Evolutionary conservation across 176 grass and related monocot species (phyloP).

Genomic region (Thinopyrum elongatum): DNA sequence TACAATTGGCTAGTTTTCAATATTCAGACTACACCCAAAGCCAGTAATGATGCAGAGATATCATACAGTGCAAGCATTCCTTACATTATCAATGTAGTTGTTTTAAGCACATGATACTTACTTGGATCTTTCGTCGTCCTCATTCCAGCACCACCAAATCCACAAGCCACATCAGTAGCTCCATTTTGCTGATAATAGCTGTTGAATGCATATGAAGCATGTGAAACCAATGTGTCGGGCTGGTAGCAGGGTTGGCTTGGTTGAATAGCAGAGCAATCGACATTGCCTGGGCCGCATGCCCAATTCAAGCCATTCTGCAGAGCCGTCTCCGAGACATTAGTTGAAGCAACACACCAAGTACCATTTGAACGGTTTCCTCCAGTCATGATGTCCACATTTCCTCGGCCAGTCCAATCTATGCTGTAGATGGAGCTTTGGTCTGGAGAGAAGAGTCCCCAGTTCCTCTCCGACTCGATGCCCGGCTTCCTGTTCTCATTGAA

Average conservation of each 20-base stretch:
- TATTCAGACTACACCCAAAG: not conserved
- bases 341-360: conserved; percentile 86
- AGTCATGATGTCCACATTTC: conserved; percentile 82
- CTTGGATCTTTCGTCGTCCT: conserved; percentile 84
- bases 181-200: conserved; percentile 93
- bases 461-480: conserved; percentile 87
- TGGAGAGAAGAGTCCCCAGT: conserved; percentile 90
- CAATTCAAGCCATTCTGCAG: conserved; percentile 91
- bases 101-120: conserved; percentile 37
- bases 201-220: conserved; percentile 91
- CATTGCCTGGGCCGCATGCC: conserved; percentile 90
- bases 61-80: not conserved
- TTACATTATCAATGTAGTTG: not conserved
- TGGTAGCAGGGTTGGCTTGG: conserved; percentile 95
- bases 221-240: conserved; percentile 70
- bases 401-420: conserved; percentile 85
- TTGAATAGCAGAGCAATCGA: conserved; percentile 95
- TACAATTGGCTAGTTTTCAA: not conserved
- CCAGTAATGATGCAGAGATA: not conserved
- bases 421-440: conserved; percentile 88
- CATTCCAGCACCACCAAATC: conserved; percentile 72
- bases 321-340: conserved; percentile 69
- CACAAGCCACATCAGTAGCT: conserved; percentile 78
- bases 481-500: conserved; percentile 98
- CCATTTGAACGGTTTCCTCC: conserved; percentile 77